Percentiles rank a stretch among this genome's conserved stretches.
Evolutionary conservation across 345 rosid genomes (phyloP).

Genomic region (Noccaea caerulescens): DNA sequence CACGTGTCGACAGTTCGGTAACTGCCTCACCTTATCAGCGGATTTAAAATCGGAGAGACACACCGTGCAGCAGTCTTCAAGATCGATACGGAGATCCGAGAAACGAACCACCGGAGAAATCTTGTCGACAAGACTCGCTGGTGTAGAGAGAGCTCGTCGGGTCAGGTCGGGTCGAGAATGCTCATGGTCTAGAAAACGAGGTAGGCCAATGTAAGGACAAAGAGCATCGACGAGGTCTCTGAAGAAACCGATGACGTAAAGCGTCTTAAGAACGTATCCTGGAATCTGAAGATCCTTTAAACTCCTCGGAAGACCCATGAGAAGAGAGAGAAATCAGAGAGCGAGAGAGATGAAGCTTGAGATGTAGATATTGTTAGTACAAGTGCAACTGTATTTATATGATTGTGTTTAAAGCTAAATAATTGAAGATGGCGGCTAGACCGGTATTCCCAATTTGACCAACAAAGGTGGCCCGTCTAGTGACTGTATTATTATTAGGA

Average conservation of each 20-base stretch:
- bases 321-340: conserved; percentile 16
- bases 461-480: conserved; percentile 18
- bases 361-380: conserved; percentile 1
- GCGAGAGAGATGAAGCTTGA: conserved; percentile 18
- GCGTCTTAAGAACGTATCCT: conserved; percentile 54
- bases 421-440: conserved; percentile 7
- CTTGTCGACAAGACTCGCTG: conserved; percentile 54
- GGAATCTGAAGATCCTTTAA: conserved; percentile 67
- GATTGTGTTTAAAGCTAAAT: conserved; percentile 15
- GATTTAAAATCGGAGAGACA: conserved; percentile 69
- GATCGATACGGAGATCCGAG: conserved; percentile 54
- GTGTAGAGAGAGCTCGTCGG: conserved; percentile 30
- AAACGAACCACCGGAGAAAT: conserved; percentile 63
- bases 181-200: conserved; percentile 62
- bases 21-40: conserved; percentile 56
- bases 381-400: not conserved
- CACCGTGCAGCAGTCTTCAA: conserved; percentile 77
- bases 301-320: conserved; percentile 71
- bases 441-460: not conserved
- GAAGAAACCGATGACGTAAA: conserved; percentile 60
- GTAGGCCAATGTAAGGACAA: conserved; percentile 58
- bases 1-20: conserved; percentile 62
- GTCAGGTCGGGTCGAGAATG: conserved; percentile 33
- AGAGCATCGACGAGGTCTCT: conserved; percentile 51
- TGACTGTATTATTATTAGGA: not conserved